A percentile compares a stretch with the other conserved stretches of the same genome.
phyloP scores from a whole-genome alignment of 441 rosid genomes.

The Erodium trifolium region DNA sequence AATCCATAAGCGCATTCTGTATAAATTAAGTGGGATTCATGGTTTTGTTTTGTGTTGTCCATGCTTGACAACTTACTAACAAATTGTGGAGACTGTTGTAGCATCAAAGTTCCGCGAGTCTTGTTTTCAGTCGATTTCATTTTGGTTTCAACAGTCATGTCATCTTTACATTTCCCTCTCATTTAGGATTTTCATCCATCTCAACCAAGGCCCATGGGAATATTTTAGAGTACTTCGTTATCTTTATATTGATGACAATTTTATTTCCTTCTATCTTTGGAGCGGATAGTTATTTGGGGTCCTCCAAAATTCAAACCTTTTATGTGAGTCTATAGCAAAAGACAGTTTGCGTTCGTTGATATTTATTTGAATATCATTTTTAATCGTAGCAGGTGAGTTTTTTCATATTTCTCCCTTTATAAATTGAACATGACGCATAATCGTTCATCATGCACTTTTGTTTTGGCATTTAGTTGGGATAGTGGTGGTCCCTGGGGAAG shows the following conservation, averaged over 20 bases:
- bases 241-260: neutral
- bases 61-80: too few relatives aligned
- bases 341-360: neutral
- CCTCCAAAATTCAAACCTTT: neutral
- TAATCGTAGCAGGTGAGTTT: neutral
- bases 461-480: neutral
- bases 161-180: neutral
- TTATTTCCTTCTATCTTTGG: neutral
- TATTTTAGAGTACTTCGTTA: neutral
- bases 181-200: neutral
- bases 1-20: too few relatives aligned
- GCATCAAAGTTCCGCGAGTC: neutral
- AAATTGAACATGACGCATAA: neutral
- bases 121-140: neutral
- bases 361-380: too few relatives aligned
- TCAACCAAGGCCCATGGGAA: neutral
- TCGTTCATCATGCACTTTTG: neutral
- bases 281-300: neutral
- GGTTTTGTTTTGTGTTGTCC: too few relatives aligned
- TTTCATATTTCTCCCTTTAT: neutral
- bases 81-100: too few relatives aligned
- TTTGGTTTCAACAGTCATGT: neutral
- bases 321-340: neutral
- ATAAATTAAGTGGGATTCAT: too few relatives aligned
- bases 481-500: neutral